Evolutionary conservation across 805 yeast genomes (phyloP), one percentile per base, ranked within the genome.

Genomic region (Ogataea haglerorum): DNA sequence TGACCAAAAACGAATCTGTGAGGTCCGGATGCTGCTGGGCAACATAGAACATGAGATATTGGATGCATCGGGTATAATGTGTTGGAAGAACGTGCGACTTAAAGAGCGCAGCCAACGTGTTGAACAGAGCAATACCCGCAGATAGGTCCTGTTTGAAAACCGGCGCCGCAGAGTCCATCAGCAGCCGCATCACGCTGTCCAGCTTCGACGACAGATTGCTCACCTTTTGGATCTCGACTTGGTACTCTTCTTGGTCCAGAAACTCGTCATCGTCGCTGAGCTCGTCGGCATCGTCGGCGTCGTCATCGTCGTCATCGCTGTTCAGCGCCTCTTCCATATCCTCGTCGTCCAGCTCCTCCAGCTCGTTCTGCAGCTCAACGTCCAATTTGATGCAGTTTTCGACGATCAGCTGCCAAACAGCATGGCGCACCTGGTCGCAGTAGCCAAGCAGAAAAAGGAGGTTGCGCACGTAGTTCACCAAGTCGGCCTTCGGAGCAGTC

Each of bases 321-420:
- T 61, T 61, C 16, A 61, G 41, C 2, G 60, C 66, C 8, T 72
- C 79, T 6, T 75, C 81, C 10, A 76, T 75, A 32, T 80, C 78
- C 40, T 78, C 84, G 49, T 85, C 93, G 57, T 85, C 95, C 41
- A 83, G 65, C 49, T 86, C 95, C 53, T 89, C 96, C 43, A 87
- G 65, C 52, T 85, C 93, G 56, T 86, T 88, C 55, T 88, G 96
- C 42, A 90, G 69, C 61, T 89, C 98, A 5, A 90, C 96, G 63
- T 91, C 99, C 34, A 93, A 69, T 49, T 86, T 85, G 44, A 93
- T 87, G 41, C 85, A 74, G 46, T 80, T 76, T 60, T 91, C 96
- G 28, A 89, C 68, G 12, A 90, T 70, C 43, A 86, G 62, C 16
- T 84, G 81, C 96, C 97, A 90, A 6, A 86, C 71, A 34, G 78